These are phyloP conservation scores for Podospora anserina DNA, from an alignment of 495 filamentous ascomycete genomes.

Conservation along the genomic window DNA sequence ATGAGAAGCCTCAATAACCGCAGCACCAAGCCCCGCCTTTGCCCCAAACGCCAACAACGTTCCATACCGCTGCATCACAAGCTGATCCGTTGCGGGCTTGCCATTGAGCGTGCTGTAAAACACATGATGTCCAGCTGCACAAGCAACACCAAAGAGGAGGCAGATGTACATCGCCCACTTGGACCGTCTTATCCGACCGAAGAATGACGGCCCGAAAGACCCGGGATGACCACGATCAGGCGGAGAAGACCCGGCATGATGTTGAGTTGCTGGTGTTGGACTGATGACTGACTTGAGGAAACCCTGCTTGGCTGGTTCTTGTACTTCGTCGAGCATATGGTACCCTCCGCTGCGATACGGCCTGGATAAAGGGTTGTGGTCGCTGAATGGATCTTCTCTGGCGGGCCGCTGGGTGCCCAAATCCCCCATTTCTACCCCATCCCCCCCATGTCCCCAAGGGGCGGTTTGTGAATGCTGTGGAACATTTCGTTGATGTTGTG, in stretches of 20 bases:
- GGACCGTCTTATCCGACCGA: conserved; percentile 21
- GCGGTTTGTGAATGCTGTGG: neutral
- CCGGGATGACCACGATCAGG: neutral
- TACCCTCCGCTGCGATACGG: neutral
- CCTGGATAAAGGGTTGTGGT: neutral
- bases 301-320: neutral
- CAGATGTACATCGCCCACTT: conserved; percentile 36
- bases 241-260: neutral
- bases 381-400: neutral
- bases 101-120: conserved; percentile 35
- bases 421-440: neutral
- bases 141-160: conserved; percentile 33
- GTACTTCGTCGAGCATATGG: neutral
- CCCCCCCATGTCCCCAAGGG: neutral
- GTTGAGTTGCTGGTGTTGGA: neutral
- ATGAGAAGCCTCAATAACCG: conserved; percentile 32
- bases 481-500: neutral
- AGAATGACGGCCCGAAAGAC: neutral
- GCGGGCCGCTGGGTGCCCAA: neutral
- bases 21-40: conserved; percentile 38
- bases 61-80: conserved; percentile 41
- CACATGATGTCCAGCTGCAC: conserved; percentile 36
- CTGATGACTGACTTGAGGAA: neutral
- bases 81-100: conserved; percentile 31
- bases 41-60: conserved; percentile 33